Conservation (phyloP, 805 yeast genomes). For the Cyberlindnera mississippiensis region DNA sequence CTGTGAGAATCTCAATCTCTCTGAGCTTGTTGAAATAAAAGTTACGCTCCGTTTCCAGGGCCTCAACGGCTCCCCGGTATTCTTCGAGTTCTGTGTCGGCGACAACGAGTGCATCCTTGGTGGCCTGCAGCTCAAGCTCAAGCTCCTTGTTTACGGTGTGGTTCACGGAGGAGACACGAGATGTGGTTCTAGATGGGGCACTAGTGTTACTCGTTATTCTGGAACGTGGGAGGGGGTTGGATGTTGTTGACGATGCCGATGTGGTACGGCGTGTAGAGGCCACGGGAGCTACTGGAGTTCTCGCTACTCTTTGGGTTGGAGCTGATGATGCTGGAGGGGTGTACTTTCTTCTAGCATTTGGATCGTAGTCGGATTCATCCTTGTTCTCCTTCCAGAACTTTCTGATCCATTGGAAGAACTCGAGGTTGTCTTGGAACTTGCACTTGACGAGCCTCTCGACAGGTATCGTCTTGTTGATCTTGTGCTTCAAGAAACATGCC, state of each 20-base stretch:
- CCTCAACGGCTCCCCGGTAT: constrained; percentile 54
- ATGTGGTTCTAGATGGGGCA: constrained; percentile 19
- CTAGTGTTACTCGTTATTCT: constrained; percentile 8
- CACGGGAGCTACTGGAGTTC: constrained; percentile 4
- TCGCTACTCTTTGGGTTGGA: constrained; percentile 1
- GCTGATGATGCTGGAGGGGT: constrained; percentile 15
- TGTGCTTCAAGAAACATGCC: constrained; percentile 66
- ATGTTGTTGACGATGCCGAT: constrained; percentile 13
- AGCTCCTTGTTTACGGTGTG: constrained; percentile 28
- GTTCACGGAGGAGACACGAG: constrained; percentile 27
- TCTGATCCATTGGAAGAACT: constrained; percentile 90
- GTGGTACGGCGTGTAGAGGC: constrained; percentile 11
- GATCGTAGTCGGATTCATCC: constrained; percentile 68
- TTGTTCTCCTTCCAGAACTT: constrained; percentile 75
- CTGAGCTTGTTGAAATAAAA: constrained; percentile 87
- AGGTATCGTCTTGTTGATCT: constrained; percentile 69
- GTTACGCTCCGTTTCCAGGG: constrained; percentile 77
- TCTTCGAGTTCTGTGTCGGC: constrained; percentile 53
- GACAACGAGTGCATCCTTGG: constrained; percentile 36
- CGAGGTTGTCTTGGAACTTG: constrained; percentile 89
- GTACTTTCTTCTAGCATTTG: constrained; percentile 50
- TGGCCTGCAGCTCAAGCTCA: constrained; percentile 45
- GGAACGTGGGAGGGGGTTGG: constrained; percentile 12
- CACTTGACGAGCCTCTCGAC: constrained; percentile 83
- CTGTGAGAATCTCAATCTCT: constrained; percentile 79